Percentiles rank a stretch among this genome's conserved stretches.
These are phyloP conservation scores for Microdochium nivale DNA, from an alignment of 2,329 filamentous ascomycete genomes.

Conservation along the genomic window DNA sequence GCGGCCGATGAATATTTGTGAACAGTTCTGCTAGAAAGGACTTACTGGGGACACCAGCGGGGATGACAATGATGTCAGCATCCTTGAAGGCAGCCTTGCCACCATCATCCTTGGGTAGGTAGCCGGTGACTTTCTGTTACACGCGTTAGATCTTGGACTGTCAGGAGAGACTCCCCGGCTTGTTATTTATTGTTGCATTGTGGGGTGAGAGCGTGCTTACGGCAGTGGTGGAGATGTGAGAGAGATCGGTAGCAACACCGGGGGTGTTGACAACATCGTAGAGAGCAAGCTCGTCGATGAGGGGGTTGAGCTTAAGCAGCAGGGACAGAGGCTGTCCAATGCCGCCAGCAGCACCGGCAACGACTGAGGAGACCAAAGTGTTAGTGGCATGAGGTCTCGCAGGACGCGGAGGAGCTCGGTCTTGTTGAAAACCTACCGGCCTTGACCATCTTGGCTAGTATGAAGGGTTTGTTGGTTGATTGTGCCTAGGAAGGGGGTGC, in stretches of 20 bases:
- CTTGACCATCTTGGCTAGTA: constrained; percentile 39
- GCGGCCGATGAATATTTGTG: background rate
- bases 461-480: background rate
- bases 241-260: constrained; percentile 91
- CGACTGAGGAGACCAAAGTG: constrained; percentile 34
- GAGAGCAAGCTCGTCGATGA: constrained; percentile 85
- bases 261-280: constrained; percentile 99
- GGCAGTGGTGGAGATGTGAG: constrained; percentile 89
- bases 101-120: constrained; percentile 78
- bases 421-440: constrained; percentile 31
- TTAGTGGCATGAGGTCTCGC: too few species aligned
- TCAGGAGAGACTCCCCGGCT: background rate
- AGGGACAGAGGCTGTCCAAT: constrained; percentile 98
- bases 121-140: constrained; percentile 72
- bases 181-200: constrained; percentile 2
- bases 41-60: constrained; percentile 93
- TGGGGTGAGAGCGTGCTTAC: constrained; percentile 32
- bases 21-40: constrained; percentile 12
- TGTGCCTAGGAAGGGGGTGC: background rate
- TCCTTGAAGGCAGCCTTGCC: constrained; percentile 83
- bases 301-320: constrained; percentile 82
- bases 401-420: background rate
- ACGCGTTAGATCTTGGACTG: constrained; percentile 18
- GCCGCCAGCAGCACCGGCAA: constrained; percentile 90
- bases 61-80: constrained; percentile 94